These are phyloP conservation scores for Candida tallmaniae DNA, from an alignment of 805 yeast genomes.

Conservation along the genomic window DNA sequence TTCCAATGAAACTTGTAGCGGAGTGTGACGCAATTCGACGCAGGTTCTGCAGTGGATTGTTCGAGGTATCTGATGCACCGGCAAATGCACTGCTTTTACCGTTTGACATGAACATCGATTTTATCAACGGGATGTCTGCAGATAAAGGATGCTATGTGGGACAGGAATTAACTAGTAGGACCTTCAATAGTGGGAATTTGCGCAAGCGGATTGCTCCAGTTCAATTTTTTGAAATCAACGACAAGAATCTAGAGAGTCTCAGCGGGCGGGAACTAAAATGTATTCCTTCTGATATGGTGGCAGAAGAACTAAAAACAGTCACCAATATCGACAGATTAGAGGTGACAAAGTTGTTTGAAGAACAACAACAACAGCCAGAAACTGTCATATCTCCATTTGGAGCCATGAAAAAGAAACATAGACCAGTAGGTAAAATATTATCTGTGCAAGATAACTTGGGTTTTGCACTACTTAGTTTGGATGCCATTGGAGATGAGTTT, in stretches of 20 bases:
- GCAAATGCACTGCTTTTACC: slow-evolving; percentile 49
- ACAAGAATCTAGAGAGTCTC: slow-evolving; percentile 7
- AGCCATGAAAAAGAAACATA: slow-evolving; percentile 26
- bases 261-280: slow-evolving; percentile 11
- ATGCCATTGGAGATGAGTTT: slow-evolving; percentile 42
- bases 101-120: slow-evolving; percentile 79
- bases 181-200: slow-evolving; percentile 78
- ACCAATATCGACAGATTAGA: slow-evolving; percentile 12
- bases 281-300: slow-evolving; percentile 15
- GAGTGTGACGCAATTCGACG: slow-evolving; percentile 50
- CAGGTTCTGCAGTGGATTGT: slow-evolving; percentile 37
- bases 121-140: slow-evolving; percentile 72
- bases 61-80: slow-evolving; percentile 33
- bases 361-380: slow-evolving; percentile 8
- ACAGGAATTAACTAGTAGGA: slow-evolving; percentile 89
- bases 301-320: slow-evolving; percentile 13
- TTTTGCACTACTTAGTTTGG: slow-evolving; percentile 51
- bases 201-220: slow-evolving; percentile 78
- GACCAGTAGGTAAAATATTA: slow-evolving; percentile 58
- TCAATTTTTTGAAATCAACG: slow-evolving; percentile 23
- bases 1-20: slow-evolving; percentile 46
- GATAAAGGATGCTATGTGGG: slow-evolving; percentile 97
- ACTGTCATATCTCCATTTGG: slow-evolving; percentile 12
- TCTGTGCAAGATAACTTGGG: slow-evolving; percentile 58
- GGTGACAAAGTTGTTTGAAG: slow-evolving; percentile 19